Base-by-base conservation (phyloP, 805 yeast species). In the Yarrowia osloensis region DNA sequence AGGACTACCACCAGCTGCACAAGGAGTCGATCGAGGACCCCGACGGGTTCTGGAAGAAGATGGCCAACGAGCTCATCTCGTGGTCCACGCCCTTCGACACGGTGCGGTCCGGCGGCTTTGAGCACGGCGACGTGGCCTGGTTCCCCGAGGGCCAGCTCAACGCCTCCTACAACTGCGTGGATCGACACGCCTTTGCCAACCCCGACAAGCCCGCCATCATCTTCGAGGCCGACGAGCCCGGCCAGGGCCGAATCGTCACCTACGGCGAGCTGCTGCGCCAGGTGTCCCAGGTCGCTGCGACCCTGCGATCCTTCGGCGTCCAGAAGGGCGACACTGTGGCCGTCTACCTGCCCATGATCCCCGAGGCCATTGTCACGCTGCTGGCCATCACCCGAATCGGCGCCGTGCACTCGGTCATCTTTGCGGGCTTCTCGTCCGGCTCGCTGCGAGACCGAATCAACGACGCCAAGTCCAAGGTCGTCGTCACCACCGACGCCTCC, bases 271-370 rank as follows among this genome's bases (percentile, higher is more conserved):
- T 94, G 72, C 84, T 94, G 74, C 85, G 87, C 74, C 88, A 91
- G 71, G 97, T 94, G 52, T 88, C 89, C 71, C 87, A 89, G 75
- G 87, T 92, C 73, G 97, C 98, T 13, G 93, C 89, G 72, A 88
- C 91, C 49, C 84, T 95, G 76, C 81, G 84, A 70, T 83, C 87
- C 68, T 87, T 92, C 85, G 99, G 99, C 67, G 94, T 94, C 72
- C 81, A 83, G 72, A 90, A 91, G 79, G 99, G 99, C 75, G 99
- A 94, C 76, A 90, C 96, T 29, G 98, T 94, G 68, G 98, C 98
- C 61, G 90, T 94, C 68, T 94, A 94, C 79, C 81, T 94, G 77
- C 99, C 99, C 75, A 94, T 95, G 99, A 93, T 93, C 69, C 96
- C 98, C 61, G 97, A 93, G 80, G 97, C 98, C 22, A 82, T 95